Evolutionary conservation across 345 rosid genomes (phyloP).

Genomic region (Moricandia arvensis): DNA sequence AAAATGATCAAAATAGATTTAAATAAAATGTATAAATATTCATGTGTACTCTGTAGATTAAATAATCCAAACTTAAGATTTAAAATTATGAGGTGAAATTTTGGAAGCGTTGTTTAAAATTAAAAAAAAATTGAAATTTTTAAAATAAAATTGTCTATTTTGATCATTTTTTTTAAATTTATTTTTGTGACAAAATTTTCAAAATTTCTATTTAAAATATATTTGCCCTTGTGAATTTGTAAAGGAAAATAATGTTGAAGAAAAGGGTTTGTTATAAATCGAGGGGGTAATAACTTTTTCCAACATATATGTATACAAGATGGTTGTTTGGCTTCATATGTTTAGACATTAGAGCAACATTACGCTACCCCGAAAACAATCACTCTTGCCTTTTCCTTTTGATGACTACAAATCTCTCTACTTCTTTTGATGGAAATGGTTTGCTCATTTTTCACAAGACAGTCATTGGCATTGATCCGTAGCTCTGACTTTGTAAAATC

Average conservation of each 20-base stretch:
- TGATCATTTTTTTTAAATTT: too few species aligned
- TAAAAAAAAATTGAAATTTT: too few species aligned
- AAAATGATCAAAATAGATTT: too few species aligned
- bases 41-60: too few species aligned
- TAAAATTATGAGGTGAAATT: too few species aligned
- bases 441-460: background rate
- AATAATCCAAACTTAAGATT: too few species aligned
- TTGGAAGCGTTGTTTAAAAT: too few species aligned
- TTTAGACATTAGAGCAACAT: too few species aligned
- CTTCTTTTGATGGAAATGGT: background rate
- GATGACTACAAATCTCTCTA: constrained; percentile 13
- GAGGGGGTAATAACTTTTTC: constrained; percentile 32
- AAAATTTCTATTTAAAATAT: too few species aligned
- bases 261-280: constrained; percentile 2
- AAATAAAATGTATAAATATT: too few species aligned
- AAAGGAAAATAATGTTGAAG: background rate
- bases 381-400: constrained; percentile 22
- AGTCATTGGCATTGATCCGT: background rate
- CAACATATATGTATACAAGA: constrained; percentile 37
- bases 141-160: too few species aligned
- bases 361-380: constrained; percentile 3
- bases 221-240: background rate
- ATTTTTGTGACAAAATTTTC: too few species aligned
- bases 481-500: background rate
- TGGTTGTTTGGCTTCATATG: constrained; percentile 38